Conservation (phyloP, 2,329 filamentous ascomycete species). For the Peltaster fructicola region DNA sequence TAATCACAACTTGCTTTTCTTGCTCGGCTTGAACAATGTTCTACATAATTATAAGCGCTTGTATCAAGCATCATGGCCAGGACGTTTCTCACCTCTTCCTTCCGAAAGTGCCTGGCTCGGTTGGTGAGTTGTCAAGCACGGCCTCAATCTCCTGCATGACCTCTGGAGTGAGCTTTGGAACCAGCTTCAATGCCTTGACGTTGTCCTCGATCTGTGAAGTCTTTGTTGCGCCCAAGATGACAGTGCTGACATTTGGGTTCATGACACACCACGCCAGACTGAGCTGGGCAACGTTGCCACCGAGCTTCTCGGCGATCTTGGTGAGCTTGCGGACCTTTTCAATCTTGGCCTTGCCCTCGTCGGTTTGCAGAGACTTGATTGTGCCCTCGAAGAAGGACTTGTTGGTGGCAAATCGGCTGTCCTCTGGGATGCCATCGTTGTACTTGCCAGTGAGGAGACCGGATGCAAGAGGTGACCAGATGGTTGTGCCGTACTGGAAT, state of each 20-base stretch:
- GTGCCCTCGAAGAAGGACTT: conserved; percentile 39
- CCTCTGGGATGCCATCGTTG: conserved; percentile 43
- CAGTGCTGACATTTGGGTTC: conserved; percentile 39
- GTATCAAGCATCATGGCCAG: not conserved
- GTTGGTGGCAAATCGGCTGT: conserved; percentile 42
- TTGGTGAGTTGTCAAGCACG: conserved; percentile 24
- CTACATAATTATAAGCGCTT: conserved; percentile 1
- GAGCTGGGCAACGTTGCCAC: conserved; percentile 32
- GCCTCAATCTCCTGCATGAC: conserved; percentile 27
- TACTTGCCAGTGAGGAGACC: conserved; percentile 47
- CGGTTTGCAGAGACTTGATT: conserved; percentile 32
- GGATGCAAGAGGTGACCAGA: conserved; percentile 37
- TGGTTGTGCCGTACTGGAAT: conserved; percentile 39
- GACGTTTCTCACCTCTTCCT: conserved; percentile 18
- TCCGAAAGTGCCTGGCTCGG: conserved; percentile 14
- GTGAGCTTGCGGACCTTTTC: conserved; percentile 39
- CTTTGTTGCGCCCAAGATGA: conserved; percentile 38
- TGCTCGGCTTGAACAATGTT: conserved; percentile 3
- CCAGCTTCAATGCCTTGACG: conserved; percentile 27
- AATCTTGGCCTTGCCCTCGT: conserved; percentile 35
- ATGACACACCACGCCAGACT: conserved; percentile 41
- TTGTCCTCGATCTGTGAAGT: conserved; percentile 31
- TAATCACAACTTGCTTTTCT: conserved; percentile 3
- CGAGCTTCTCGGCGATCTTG: conserved; percentile 32
- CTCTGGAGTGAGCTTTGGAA: conserved; percentile 22